phyloP scores from a whole-genome alignment of 495 filamentous ascomycete species.

The Penicillium argentinense region DNA sequence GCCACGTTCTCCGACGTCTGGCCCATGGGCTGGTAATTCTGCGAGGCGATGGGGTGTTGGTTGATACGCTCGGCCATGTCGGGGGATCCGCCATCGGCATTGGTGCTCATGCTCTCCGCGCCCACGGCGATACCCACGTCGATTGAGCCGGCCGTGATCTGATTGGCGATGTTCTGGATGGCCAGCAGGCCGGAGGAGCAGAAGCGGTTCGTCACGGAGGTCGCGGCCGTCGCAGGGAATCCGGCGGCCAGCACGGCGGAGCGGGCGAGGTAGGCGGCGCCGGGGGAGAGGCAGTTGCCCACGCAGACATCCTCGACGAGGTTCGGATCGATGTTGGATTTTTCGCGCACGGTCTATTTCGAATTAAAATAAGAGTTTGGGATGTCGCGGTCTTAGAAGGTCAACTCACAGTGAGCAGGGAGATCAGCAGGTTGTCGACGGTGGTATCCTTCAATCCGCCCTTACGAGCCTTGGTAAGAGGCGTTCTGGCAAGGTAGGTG shows the following conservation, averaged over 20 bases:
- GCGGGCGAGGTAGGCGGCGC: conserved; percentile 78
- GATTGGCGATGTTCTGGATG: conserved; percentile 87
- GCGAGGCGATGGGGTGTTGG: conserved; percentile 67
- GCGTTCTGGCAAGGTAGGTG: conserved; percentile 75
- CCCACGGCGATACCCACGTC: conserved; percentile 86
- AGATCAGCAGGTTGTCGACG: conserved; percentile 77
- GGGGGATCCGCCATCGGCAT: conserved; percentile 65
- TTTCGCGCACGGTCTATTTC: conserved; percentile 56
- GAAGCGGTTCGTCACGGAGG: conserved; percentile 85
- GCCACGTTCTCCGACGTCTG: conserved; percentile 95
- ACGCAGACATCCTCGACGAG: conserved; percentile 91
- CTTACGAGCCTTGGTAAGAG: conserved; percentile 74
- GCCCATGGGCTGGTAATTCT: conserved; percentile 92
- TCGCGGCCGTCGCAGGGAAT: conserved; percentile 81
- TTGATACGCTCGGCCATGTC: conserved; percentile 75
- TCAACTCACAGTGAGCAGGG: conserved; percentile 66
- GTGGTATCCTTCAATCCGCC: conserved; percentile 91
- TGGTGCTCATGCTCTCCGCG: conserved; percentile 82
- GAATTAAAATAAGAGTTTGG: not conserved
- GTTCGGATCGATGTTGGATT: conserved; percentile 75
- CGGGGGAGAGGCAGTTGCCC: conserved; percentile 68
- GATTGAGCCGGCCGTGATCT: conserved; percentile 79
- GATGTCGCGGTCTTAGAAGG: not conserved
- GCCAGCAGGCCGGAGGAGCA: conserved; percentile 94
- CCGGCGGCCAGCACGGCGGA: conserved; percentile 87